These are phyloP conservation scores for Marasmius sp. DNA, from an alignment of 1,284 basidiomycete species.

Conservation along the genomic window DNA sequence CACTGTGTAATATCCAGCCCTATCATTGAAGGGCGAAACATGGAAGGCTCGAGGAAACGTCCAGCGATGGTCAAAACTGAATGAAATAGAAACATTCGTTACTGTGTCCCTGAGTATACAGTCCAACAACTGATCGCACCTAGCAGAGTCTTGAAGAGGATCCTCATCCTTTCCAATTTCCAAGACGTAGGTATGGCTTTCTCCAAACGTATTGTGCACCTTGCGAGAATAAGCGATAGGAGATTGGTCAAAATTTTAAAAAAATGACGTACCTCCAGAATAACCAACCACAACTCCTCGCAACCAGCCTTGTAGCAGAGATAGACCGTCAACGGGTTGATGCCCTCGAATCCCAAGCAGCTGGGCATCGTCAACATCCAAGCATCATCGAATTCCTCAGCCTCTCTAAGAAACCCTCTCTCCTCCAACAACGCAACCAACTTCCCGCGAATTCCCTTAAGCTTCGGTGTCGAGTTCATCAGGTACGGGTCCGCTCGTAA, in stretches of 20 bases:
- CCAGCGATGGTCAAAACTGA: conserved; percentile 68
- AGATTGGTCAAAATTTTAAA: neutral
- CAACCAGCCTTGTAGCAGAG: conserved; percentile 53
- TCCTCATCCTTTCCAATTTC: conserved; percentile 49
- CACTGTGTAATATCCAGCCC: conserved; percentile 65
- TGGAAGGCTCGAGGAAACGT: conserved; percentile 74
- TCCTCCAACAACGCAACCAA: conserved; percentile 35
- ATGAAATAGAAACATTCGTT: neutral
- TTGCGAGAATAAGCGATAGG: conserved; percentile 25
- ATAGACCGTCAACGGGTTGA: conserved; percentile 77
- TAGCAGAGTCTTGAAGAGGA: conserved; percentile 1
- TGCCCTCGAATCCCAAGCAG: conserved; percentile 67
- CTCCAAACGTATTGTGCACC: conserved; percentile 81
- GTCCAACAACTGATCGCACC: neutral
- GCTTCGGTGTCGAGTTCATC: conserved; percentile 22
- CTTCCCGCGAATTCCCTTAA: conserved; percentile 33
- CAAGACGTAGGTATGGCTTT: conserved; percentile 65
- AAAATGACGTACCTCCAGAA: conserved; percentile 52
- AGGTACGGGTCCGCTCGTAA: conserved; percentile 52
- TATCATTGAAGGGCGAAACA: conserved; percentile 81
- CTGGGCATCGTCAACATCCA: conserved; percentile 82
- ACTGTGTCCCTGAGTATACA: neutral
- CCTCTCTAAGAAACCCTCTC: conserved; percentile 26
- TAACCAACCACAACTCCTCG: conserved; percentile 43
- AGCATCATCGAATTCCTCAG: conserved; percentile 39